phyloP scores from a whole-genome alignment of 495 filamentous ascomycete species.

The Trichoderma gamsii region DNA sequence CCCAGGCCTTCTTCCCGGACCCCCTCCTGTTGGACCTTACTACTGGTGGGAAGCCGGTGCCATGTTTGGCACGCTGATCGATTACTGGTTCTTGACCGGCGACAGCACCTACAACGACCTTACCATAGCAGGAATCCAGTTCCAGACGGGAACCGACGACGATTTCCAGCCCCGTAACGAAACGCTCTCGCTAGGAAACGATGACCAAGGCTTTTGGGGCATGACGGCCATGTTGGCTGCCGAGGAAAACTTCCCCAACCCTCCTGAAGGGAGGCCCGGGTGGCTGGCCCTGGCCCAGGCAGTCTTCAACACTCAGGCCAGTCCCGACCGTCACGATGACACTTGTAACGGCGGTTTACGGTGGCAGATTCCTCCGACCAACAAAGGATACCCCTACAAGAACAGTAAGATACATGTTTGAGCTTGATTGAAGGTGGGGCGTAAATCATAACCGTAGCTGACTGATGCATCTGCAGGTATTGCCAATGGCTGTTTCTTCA shows the following conservation, averaged over 20 bases:
- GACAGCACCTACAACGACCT: slow-evolving; percentile 64
- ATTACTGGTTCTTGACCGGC: slow-evolving; percentile 74
- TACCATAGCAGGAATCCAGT: slow-evolving; percentile 56
- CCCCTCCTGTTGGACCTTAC: slow-evolving; percentile 46
- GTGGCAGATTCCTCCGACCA: slow-evolving; percentile 78
- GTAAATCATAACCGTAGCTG: not conserved
- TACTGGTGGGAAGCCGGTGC: slow-evolving; percentile 68
- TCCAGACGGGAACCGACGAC: slow-evolving; percentile 57
- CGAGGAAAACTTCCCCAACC: slow-evolving; percentile 63
- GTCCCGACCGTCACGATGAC: slow-evolving; percentile 53
- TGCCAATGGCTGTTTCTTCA: slow-evolving; percentile 81
- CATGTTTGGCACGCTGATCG: slow-evolving; percentile 66
- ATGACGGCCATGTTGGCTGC: slow-evolving; percentile 70
- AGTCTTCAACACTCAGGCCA: slow-evolving; percentile 66
- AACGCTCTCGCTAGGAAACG: slow-evolving; percentile 71
- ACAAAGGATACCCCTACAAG: slow-evolving; percentile 82
- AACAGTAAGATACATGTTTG: slow-evolving; percentile 49
- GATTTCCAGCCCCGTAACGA: slow-evolving; percentile 71
- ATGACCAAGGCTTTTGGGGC: slow-evolving; percentile 76
- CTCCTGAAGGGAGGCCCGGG: slow-evolving; percentile 50
- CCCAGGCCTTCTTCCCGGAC: slow-evolving; percentile 57
- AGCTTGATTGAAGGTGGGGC: not conserved
- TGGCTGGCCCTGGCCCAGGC: slow-evolving; percentile 73
- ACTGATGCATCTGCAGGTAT: slow-evolving; percentile 40
- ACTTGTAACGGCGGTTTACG: slow-evolving; percentile 65